Base-by-base conservation (phyloP, 495 filamentous ascomycete genomes). In the Penicillium paxilli region DNA sequence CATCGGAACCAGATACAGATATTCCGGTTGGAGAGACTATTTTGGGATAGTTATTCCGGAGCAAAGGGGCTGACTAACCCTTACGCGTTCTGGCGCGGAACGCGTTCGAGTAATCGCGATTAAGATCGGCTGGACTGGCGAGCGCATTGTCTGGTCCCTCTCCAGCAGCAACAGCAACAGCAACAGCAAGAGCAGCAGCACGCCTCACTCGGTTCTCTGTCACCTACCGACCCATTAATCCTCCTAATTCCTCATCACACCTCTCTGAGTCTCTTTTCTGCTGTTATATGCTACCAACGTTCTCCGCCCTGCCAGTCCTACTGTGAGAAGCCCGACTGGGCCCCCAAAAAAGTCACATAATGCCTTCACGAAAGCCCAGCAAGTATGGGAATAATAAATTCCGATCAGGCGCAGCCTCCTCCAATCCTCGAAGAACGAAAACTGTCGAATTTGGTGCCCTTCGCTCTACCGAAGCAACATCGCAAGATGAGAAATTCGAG, bases 401-500 rank as follows among this genome's bases (percentile, higher is more conserved):
- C 57, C 73, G 80, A 35, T 78, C 79, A 16, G 59, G 64, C 44
- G 67, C 72, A 33, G 68, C 80, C 35, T 80, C 78, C 7, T 80
- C 79, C 52, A 77, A 78, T 25, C 72, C 78, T 17, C 80, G 75
- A 51, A 79, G 79, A 77, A 69, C 83, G 52, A 89, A 83, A 56
- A 96, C 91, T 2, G 87, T 96, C 59, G 85, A 92, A 37, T 86
- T 90, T 32, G 80, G 83, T 12, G 81, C 88, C 32, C 76, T 92
- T 44, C 84, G 87, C 21, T 81, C 83, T 35, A 85, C 83, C 32
- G 95, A 98, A 78, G 85, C 83, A 22, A 98, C 91, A 5, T 92
- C 87, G 5, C 85, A 88, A 62, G 89, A 93, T 81, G 85, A 88
- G 65, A 96, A 88, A 67, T 78, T 89, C 69, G 92, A 98, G 75